Evolutionary conservation across 257 asterid species (phyloP).

Genomic region (Solanum lignicaule): DNA sequence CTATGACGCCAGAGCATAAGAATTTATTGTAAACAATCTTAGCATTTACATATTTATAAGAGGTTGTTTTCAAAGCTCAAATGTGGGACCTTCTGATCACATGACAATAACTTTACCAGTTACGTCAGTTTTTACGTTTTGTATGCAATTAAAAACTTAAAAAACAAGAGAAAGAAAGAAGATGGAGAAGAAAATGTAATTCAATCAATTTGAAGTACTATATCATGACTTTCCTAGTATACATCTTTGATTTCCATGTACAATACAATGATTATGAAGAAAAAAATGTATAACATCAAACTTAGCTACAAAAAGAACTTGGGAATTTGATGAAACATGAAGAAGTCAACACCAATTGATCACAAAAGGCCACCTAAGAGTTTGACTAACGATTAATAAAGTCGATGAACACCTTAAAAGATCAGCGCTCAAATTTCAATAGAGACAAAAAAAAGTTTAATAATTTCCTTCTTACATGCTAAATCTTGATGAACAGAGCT

Average conservation of each 20-base stretch:
- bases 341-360: background rate
- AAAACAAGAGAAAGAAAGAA: background rate
- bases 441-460: background rate
- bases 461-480: background rate
- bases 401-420: background rate
- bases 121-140: too few relatives aligned
- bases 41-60: rapidly evolving
- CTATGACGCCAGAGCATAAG: rapidly evolving
- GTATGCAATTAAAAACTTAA: background rate
- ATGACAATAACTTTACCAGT: too few relatives aligned
- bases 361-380: background rate
- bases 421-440: rapidly evolving
- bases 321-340: background rate
- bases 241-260: background rate
- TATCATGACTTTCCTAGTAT: background rate
- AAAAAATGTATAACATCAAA: background rate
- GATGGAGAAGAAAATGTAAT: background rate
- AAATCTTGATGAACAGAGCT: background rate
- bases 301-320: background rate
- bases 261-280: background rate
- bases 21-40: background rate
- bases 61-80: too few relatives aligned
- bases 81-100: rapidly evolving
- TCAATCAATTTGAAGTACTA: background rate
- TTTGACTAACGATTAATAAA: background rate